Base-by-base conservation (phyloP, 2,329 filamentous ascomycete species). In the Ophiostoma pallidulum region DNA sequence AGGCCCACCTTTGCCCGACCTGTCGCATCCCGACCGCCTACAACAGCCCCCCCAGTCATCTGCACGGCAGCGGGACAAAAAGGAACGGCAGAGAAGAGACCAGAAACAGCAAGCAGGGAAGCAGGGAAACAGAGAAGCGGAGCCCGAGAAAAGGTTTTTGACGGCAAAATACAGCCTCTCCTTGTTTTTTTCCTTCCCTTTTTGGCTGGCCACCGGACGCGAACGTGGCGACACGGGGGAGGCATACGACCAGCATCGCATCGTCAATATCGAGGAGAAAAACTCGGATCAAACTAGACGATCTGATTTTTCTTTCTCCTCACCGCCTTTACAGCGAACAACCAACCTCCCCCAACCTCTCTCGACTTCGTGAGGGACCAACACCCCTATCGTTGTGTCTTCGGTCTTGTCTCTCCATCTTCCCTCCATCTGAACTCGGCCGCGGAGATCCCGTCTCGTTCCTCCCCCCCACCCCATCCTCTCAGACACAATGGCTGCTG, bases 401-500 rank as follows among this genome's bases (percentile, higher is more conserved):
- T 4, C 18, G 29, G 31, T 16, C 14, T 39, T 26, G 6, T 31
- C 18, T 16, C 18, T 45, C 13, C 4, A 9, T 18, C 20, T 22
- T 24, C 32, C 37, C 36, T 32, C 14, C 31, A 12, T 33, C 31
- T 33, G 31, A 33, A 33, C n/a, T 33, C 35, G 20, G 35, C 35
- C 10, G 32, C 32, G 13, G 32, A 35, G 32, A 35, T 35, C 32
- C 32, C 24, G 10, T 28, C 24, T 28, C 24, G 19, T 26, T n/a
- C 16, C 9, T 33, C 10, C 31, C 37, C 18, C 14, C 32, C 29
- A 31, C 28, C 26, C 9, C 36, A 18, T 46, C 41, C 24, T 35
- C 16, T 29, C 31, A 38, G n/a, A 43, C 45, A 47, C 48, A 45
- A 53, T 53, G 51, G 45, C 49, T 35, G 40, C 48, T 13, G 19